Percentiles rank a stretch among this genome's conserved stretches.
Conservation (phyloP, 495 filamentous ascomycete genomes). For the Elaphomyces granulatus region DNA sequence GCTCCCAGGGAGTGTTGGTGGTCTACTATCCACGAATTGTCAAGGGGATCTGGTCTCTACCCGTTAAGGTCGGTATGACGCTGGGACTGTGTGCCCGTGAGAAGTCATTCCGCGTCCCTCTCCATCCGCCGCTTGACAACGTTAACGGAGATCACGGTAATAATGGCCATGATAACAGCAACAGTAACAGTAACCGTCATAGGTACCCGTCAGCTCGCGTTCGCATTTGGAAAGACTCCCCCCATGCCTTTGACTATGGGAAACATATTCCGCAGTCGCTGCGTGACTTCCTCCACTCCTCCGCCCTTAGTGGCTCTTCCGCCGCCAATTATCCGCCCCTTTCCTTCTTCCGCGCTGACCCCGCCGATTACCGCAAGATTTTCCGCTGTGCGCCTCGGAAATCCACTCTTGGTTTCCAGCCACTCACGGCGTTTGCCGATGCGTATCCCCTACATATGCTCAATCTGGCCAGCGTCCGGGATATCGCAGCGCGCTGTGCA, state of each 20-base stretch:
- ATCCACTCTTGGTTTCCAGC: constrained; percentile 56
- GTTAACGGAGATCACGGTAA: constrained; percentile 30
- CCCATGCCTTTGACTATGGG: constrained; percentile 33
- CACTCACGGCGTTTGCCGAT: constrained; percentile 69
- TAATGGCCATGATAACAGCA: too few relatives aligned
- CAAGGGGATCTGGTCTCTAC: constrained; percentile 5
- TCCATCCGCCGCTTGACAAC: constrained; percentile 40
- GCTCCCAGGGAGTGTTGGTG: constrained; percentile 25
- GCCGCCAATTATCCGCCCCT: constrained; percentile 40
- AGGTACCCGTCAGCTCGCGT: constrained; percentile 52
- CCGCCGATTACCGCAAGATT: constrained; percentile 47
- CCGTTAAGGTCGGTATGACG: constrained; percentile 9
- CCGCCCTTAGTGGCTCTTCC: constrained; percentile 14
- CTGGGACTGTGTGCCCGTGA: constrained; percentile 14
- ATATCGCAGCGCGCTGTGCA: constrained; percentile 38
- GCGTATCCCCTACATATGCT: constrained; percentile 79
- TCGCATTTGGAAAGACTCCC: constrained; percentile 65
- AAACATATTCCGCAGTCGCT: constrained; percentile 41
- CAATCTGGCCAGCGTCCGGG: constrained; percentile 56
- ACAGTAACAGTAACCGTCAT: too few relatives aligned
- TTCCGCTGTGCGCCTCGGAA: constrained; percentile 61
- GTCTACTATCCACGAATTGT: constrained; percentile 22
- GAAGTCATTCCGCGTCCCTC: constrained; percentile 44
- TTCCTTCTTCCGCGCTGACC: constrained; percentile 58
- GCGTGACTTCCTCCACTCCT: constrained; percentile 32